Conservation (phyloP, 1,139 yeast genomes). For the Ogataea hybrid region DNA sequence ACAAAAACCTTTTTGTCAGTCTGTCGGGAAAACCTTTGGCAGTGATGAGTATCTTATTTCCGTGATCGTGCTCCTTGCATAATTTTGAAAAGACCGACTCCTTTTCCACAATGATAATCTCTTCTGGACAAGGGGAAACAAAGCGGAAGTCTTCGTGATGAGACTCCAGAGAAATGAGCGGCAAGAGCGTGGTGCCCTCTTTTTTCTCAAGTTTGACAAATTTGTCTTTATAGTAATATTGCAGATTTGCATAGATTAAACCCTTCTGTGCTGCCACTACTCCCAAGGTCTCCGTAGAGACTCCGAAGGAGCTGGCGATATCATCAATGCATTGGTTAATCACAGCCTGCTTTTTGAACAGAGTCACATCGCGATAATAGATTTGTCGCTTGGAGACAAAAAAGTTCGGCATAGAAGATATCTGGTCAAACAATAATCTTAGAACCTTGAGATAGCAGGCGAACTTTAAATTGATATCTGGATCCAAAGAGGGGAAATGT, state of each 20-base stretch:
- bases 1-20: constrained; percentile 58
- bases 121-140: constrained; percentile 23
- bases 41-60: constrained; percentile 43
- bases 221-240: constrained; percentile 11
- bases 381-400: constrained; percentile 59
- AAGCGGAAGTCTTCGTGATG: constrained; percentile 21
- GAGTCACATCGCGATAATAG: constrained; percentile 59
- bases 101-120: constrained; percentile 61
- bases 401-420: constrained; percentile 13
- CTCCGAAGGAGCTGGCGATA: constrained; percentile 30
- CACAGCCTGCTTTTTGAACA: constrained; percentile 47
- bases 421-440: constrained; percentile 20
- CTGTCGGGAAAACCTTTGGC: constrained; percentile 78
- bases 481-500: constrained; percentile 22
- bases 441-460: constrained; percentile 25
- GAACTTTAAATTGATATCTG: constrained; percentile 19
- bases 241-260: constrained; percentile 41
- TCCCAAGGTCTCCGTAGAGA: constrained; percentile 38
- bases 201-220: constrained; percentile 2
- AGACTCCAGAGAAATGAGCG: constrained; percentile 24
- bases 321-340: constrained; percentile 44
- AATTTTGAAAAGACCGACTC: constrained; percentile 39
- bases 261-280: constrained; percentile 67
- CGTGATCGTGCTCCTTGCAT: constrained; percentile 46
- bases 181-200: constrained; percentile 29